Evolutionary conservation across 805 yeast species (phyloP).

Genomic region (Myxozyma vanderwaltii): DNA sequence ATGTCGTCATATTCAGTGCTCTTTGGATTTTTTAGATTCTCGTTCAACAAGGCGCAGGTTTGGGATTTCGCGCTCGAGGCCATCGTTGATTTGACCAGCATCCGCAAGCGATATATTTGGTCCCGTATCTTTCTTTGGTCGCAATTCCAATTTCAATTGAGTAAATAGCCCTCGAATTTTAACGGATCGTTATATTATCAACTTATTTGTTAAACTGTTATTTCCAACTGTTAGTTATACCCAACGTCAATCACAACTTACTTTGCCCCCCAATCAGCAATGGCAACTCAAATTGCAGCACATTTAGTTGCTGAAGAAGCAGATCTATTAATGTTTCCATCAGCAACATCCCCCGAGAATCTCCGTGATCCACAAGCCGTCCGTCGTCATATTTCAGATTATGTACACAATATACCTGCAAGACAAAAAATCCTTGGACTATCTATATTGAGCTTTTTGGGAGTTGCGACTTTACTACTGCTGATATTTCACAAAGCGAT

Average conservation of each 20-base stretch:
- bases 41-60: no score
- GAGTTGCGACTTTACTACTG: conserved; percentile 33
- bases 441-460: conserved; percentile 10
- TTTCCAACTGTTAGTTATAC: background rate
- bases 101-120: no score
- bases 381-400: conserved; percentile 14
- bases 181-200: no score
- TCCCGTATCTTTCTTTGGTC: no score
- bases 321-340: conserved; percentile 25
- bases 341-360: conserved; percentile 8
- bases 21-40: no score
- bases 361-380: conserved; percentile 14
- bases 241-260: background rate
- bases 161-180: no score
- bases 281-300: conserved; percentile 11
- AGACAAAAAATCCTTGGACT: conserved; percentile 26
- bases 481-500: conserved; percentile 43
- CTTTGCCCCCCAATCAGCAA: background rate
- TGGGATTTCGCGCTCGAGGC: no score
- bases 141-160: no score
- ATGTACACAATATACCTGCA: conserved; percentile 13
- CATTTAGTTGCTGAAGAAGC: conserved; percentile 28
- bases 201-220: background rate
- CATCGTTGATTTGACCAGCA: no score
- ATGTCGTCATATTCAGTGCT: no score